Conservation (phyloP, 75 land plant genomes). For the Cryptomeria japonica region DNA sequence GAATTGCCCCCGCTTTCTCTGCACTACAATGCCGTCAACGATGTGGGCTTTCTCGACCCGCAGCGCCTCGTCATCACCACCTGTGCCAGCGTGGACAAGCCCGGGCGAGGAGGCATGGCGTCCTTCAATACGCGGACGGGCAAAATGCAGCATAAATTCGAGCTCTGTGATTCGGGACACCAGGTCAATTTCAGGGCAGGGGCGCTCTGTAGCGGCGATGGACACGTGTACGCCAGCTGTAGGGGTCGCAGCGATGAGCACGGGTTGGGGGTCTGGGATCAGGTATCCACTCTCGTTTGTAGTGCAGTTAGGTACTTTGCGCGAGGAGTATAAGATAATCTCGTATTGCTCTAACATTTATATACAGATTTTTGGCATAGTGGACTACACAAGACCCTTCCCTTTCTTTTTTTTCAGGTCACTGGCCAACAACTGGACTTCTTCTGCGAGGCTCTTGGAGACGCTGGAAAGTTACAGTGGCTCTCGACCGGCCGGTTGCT, state of each 20-base stretch:
- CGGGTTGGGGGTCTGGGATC: slow-evolving; percentile 90
- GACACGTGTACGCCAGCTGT: slow-evolving; percentile 69
- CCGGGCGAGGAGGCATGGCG: slow-evolving; percentile 81
- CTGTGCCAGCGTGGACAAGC: slow-evolving; percentile 54
- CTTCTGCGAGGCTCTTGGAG: slow-evolving; percentile 73
- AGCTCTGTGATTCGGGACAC: slow-evolving; percentile 53
- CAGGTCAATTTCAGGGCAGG: slow-evolving; percentile 70
- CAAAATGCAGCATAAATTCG: slow-evolving; percentile 53
- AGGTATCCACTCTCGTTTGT: too few relatives aligned
- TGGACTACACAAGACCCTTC: too few relatives aligned
- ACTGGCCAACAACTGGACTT: slow-evolving; percentile 76
- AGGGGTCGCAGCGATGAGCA: slow-evolving; percentile 79
- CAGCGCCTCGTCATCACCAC: slow-evolving; percentile 65
- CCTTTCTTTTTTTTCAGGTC: too few relatives aligned
- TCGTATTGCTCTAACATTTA: too few relatives aligned
- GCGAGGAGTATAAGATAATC: too few relatives aligned
- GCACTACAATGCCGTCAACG: slow-evolving; percentile 79
- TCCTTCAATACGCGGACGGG: slow-evolving; percentile 58
- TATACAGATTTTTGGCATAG: too few relatives aligned
- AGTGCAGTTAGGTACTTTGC: too few relatives aligned
- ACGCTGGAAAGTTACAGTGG: slow-evolving; percentile 92
- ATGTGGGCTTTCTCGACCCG: slow-evolving; percentile 65
- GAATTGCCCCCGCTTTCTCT: slow-evolving; percentile 69
- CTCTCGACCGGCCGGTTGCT: slow-evolving; percentile 51
- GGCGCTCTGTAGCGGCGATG: slow-evolving; percentile 50